phyloP scores from a whole-genome alignment of 768 basidiomycete genomes.

The Termitomyces sp. region DNA sequence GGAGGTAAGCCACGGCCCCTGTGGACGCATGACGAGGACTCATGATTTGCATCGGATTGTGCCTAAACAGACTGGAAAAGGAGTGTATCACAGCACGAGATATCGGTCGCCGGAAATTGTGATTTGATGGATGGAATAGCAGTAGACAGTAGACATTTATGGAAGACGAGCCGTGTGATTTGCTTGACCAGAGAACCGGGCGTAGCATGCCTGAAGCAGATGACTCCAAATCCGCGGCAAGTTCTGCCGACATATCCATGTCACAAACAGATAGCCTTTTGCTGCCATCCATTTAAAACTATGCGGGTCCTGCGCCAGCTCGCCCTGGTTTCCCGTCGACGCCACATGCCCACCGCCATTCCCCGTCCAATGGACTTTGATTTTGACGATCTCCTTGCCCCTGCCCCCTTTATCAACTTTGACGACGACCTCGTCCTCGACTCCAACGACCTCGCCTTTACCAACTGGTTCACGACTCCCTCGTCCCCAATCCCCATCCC shows the following conservation, averaged over 20 bases:
- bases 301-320: slow-evolving; percentile 21
- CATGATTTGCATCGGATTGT: slow-evolving; percentile 15
- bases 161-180: neutral
- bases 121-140: slow-evolving; percentile 19
- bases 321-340: slow-evolving; percentile 20
- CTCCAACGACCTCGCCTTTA: slow-evolving; percentile 35
- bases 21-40: slow-evolving; percentile 14
- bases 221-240: neutral
- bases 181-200: neutral
- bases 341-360: slow-evolving; percentile 35
- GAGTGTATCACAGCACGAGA: slow-evolving; percentile 76
- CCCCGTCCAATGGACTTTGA: slow-evolving; percentile 47
- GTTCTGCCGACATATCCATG: slow-evolving; percentile 7
- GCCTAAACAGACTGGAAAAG: slow-evolving; percentile 71
- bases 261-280: slow-evolving; percentile 2
- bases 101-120: slow-evolving; percentile 48
- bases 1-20: slow-evolving; percentile 62
- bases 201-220: too few relatives aligned
- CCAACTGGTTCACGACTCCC: slow-evolving; percentile 56
- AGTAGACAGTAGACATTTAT: slow-evolving; percentile 1
- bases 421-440: slow-evolving; percentile 28
- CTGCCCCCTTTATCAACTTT: slow-evolving; percentile 29
- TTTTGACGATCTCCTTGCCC: slow-evolving; percentile 42
- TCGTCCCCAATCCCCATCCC: slow-evolving; percentile 67
- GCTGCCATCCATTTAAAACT: slow-evolving; percentile 39